Evolutionary conservation across 73 alveolate genomes (phyloP), one percentile per base, ranked within the genome.

Genomic region (Urostyla sp.): DNA sequence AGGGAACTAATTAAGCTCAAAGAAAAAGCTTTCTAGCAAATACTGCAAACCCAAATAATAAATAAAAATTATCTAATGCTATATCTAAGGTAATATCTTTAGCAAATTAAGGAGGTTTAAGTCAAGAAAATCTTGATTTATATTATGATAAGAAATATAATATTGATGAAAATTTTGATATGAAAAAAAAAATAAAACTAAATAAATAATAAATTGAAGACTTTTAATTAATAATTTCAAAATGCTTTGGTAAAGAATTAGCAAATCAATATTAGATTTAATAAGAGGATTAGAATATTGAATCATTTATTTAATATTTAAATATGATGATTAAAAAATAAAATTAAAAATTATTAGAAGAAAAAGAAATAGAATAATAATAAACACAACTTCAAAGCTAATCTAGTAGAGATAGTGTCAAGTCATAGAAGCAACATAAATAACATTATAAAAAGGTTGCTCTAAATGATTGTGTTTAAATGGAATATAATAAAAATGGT

Each of bases 201-300:
- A 63, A 36, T 23, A 43, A 57, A 34, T 7, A 27, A 32, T 23
- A 63, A 23, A 63, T 63, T 10, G 26, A 63, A 32, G 79, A 63
- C 18, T 60, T 63, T 6, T 43, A 63, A 63, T 63, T 63, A 44
- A 8, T 63, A 38, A 63, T 63, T 30, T 43, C 37, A 23, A 63
- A 50, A 63, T 63, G 79, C 31, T 37, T 63, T 21, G 79, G 79
- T 8, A 63, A 63, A 40, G 79, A 63, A 8, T 34, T 63, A 6
- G 5, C 79, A 16, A 20, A 57, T 16, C 61, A 63, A 63, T 57
- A 63, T 23, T 63, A 57, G 8, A 60, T 63, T n/a, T 43, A 63
- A 43, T 28, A 43, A 16, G 37, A 43, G 21, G 79, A 63, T 43
- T 63, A 57, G 10, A 63, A 63, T 21, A 40, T 63, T 16, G 79